phyloP scores from a whole-genome alignment of 129 eudicot genomes.

The Ambrosia trifida region DNA sequence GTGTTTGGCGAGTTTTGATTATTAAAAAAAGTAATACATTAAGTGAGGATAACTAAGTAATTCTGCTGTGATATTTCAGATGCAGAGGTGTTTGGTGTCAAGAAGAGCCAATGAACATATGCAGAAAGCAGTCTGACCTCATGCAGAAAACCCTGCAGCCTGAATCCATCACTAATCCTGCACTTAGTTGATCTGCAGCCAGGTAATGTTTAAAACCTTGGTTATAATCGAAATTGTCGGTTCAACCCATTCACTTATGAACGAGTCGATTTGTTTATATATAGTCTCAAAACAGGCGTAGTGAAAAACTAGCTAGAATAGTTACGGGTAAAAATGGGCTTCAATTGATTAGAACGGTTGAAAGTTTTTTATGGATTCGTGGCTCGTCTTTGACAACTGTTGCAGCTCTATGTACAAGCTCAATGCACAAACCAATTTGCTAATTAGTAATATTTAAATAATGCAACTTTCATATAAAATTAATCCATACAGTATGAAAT shows the following conservation, averaged over 20 bases:
- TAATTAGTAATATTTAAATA: no score
- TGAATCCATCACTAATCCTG: constrained; percentile 47
- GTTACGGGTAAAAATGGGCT: background rate
- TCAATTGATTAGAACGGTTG: background rate
- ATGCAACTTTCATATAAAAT: no score
- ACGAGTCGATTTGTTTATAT: background rate
- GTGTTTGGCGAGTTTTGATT: background rate
- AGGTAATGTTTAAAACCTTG: constrained; percentile 9
- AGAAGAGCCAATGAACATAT: constrained; percentile 97
- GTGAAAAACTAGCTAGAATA: background rate
- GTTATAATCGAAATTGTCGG: background rate
- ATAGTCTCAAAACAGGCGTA: no score
- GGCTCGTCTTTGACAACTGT: no score
- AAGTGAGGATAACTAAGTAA: background rate
- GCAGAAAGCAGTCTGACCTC: constrained; percentile 73
- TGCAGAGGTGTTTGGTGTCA: constrained; percentile 99
- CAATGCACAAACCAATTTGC: no score
- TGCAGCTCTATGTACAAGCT: no score
- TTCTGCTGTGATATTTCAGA: constrained; percentile 43
- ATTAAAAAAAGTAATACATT: background rate
- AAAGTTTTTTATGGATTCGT: background rate
- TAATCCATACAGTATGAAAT: no score
- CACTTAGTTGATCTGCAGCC: constrained; percentile 7
- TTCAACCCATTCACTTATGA: background rate
- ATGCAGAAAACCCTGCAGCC: constrained; percentile 78